Conservation (phyloP, 345 rosid species). For the Populus simonii region DNA sequence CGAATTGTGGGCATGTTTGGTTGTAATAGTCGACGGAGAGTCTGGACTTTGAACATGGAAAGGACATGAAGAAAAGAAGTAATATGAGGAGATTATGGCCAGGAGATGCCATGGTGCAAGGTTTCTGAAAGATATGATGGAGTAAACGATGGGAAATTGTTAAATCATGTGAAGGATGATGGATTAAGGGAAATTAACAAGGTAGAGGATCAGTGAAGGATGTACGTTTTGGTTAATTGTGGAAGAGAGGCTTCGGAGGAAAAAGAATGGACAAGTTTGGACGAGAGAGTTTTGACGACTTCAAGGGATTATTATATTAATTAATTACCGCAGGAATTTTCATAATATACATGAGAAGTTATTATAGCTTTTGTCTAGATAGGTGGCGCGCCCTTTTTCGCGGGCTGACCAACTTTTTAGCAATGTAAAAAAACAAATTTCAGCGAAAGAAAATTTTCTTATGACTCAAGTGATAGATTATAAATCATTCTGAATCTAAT, state of each 20-base stretch:
- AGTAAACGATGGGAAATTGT: neutral
- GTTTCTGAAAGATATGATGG: neutral
- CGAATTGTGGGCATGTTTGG: slow-evolving; percentile 12
- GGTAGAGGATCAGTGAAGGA: neutral
- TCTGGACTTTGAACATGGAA: neutral
- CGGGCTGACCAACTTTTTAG: too few relatives aligned
- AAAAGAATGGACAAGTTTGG: neutral
- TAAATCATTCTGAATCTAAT: too few relatives aligned
- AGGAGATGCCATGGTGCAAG: neutral
- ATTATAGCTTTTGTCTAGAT: too few relatives aligned
- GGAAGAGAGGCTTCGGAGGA: slow-evolving; percentile 36
- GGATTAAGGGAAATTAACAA: neutral
- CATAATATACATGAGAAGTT: neutral
- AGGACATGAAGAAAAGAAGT: neutral
- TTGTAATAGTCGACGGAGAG: slow-evolving; percentile 15
- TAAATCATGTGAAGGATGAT: neutral
- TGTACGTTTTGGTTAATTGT: neutral
- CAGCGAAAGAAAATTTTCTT: too few relatives aligned
- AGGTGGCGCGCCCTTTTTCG: too few relatives aligned
- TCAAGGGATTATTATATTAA: neutral
- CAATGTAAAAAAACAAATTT: too few relatives aligned
- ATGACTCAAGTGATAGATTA: too few relatives aligned
- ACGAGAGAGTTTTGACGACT: neutral
- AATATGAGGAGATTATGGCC: neutral
- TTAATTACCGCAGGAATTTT: neutral